These are phyloP conservation scores for Fonsecaea nubica DNA, from an alignment of 2,329 filamentous ascomycete genomes.

Conservation along the genomic window DNA sequence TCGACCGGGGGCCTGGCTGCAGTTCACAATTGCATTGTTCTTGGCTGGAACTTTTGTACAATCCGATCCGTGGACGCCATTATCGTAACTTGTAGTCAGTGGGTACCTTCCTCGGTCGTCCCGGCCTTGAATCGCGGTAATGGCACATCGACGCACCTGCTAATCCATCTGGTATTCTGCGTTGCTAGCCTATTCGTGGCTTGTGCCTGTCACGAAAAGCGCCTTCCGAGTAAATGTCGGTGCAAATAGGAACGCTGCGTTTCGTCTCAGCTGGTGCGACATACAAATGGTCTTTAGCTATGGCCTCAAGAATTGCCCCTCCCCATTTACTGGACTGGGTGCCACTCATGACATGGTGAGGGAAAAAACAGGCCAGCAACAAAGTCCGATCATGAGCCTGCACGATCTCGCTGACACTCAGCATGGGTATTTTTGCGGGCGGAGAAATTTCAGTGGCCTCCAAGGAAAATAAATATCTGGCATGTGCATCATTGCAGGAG, in stretches of 20 bases:
- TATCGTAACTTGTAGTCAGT: not conserved
- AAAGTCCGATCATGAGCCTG: constrained; percentile 20
- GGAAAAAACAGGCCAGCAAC: not conserved
- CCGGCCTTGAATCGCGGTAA: not conserved
- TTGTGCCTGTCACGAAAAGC: not conserved
- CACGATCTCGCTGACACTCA: constrained; percentile 19
- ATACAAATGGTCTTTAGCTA: constrained; percentile 24
- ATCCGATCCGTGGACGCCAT: not conserved
- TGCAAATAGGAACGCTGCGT: constrained; percentile 17
- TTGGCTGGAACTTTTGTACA: constrained; percentile 9
- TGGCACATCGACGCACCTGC: too few species aligned
- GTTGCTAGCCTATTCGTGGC: not conserved
- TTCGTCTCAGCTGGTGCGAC: constrained; percentile 12
- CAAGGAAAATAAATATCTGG: constrained; percentile 18
- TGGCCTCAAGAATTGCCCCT: not conserved
- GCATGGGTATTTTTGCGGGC: constrained; percentile 1
- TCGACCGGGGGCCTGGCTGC: not conserved
- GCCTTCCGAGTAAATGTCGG: not conserved
- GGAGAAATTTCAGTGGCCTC: constrained; percentile 6
- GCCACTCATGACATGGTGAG: not conserved
- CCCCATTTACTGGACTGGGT: constrained; percentile 14
- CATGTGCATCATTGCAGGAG: constrained; percentile 18
- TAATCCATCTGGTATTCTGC: too few species aligned
- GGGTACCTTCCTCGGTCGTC: not conserved
- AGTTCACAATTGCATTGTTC: constrained; percentile 3